These are phyloP conservation scores for Chiua virens DNA, from an alignment of 768 basidiomycete species.

Conservation along the genomic window DNA sequence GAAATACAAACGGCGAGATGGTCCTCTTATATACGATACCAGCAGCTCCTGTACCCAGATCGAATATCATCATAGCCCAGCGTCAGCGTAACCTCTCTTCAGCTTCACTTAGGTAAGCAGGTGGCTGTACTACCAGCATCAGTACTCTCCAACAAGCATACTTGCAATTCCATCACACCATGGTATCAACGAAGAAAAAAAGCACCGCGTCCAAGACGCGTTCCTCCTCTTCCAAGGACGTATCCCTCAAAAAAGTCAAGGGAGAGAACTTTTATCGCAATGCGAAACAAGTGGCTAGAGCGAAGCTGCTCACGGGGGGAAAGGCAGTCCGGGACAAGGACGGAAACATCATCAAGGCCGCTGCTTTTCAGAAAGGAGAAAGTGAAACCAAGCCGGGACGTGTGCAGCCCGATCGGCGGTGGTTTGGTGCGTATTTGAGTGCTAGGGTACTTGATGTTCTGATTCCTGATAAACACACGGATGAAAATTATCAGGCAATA, in stretches of 20 bases:
- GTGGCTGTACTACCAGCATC: too few species aligned
- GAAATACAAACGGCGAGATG: too few species aligned
- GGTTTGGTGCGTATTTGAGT: constrained; percentile 77
- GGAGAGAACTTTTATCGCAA: constrained; percentile 99
- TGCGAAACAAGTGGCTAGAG: constrained; percentile 80
- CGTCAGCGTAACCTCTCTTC: too few species aligned
- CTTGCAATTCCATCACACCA: constrained; percentile 1
- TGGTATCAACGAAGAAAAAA: constrained; percentile 33
- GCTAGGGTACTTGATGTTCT: neutral
- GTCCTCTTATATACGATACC: too few species aligned
- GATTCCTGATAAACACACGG: constrained; percentile 5
- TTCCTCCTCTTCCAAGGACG: constrained; percentile 47
- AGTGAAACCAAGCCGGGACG: constrained; percentile 86
- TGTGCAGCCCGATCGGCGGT: constrained; percentile 92
- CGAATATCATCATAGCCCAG: too few species aligned
- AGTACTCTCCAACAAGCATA: too few species aligned
- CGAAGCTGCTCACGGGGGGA: constrained; percentile 93
- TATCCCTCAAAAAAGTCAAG: constrained; percentile 69
- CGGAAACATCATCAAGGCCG: constrained; percentile 91
- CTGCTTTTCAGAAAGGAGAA: constrained; percentile 95
- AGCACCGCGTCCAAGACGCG: constrained; percentile 31
- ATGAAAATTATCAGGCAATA: constrained; percentile 66
- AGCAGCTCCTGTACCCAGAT: too few species aligned
- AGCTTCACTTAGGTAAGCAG: too few species aligned
- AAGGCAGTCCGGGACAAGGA: constrained; percentile 89